These are phyloP conservation scores for Jatropha podagrica DNA, from an alignment of 441 rosid genomes.

Conservation along the genomic window DNA sequence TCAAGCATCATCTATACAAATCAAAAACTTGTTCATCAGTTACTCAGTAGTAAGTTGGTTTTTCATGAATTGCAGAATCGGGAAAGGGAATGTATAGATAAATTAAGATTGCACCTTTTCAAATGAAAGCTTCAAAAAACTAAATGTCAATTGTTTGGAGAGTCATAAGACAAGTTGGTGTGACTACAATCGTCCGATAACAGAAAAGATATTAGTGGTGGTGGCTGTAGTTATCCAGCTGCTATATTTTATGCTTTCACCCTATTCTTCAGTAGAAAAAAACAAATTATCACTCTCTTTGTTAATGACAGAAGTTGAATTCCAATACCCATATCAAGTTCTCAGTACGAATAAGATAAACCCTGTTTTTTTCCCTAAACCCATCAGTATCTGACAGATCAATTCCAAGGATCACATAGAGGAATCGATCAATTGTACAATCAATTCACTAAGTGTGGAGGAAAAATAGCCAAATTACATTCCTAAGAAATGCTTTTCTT, in stretches of 20 bases:
- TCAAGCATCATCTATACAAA: neutral
- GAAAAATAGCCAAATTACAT: neutral
- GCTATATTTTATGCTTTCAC: neutral
- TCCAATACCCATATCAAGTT: neutral
- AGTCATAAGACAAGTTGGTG: neutral
- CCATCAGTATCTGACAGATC: neutral
- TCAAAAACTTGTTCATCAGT: neutral
- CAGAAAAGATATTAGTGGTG: neutral
- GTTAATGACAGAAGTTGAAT: neutral
- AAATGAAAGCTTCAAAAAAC: neutral
- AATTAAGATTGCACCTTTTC: neutral
- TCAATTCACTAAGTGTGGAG: neutral
- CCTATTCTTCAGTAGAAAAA: neutral
- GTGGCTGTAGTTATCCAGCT: neutral
- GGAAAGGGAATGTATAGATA: neutral
- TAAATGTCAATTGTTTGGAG: neutral
- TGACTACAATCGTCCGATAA: neutral
- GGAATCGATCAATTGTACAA: neutral
- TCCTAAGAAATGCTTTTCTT: constrained; percentile 11
- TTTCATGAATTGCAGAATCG: neutral
- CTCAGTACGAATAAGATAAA: neutral
- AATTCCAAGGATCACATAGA: neutral
- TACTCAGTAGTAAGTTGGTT: neutral
- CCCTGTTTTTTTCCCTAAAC: neutral
- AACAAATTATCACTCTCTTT: neutral